Evolutionary conservation across 768 basidiomycete species (phyloP), one percentile per base, ranked within the genome.

Genomic region (Tulasnella sp.): DNA sequence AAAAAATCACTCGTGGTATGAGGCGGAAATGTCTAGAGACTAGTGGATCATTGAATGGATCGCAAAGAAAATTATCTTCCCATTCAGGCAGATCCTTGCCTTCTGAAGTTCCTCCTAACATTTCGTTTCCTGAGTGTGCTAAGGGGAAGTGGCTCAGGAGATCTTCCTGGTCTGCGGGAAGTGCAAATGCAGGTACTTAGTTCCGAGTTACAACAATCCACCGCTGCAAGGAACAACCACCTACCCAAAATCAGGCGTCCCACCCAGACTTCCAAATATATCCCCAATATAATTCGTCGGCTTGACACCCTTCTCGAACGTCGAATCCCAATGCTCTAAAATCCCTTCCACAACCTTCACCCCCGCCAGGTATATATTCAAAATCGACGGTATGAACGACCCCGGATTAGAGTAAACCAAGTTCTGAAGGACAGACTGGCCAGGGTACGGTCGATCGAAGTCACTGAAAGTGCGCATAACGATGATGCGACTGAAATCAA

Each of bases 401-500:
- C 68, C 68, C 23, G 68, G 63, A 34, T 64, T 52, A 5, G 68
- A 69, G 38, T 66, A 53, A 61, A 74, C 70, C 15, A 73, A 63
- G 50, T 68, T 68, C 29, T 68, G 66, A 29, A 68, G 63, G 3
- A 60, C 68, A 27, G 38, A 41, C 62, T 68, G 47, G 21, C 67
- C 65, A 0, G 62, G 43, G 52, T 51, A 48, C 23, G 65, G 68
- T 26, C 70, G 63, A 64, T 73, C 72, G 53, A 73, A 73, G 66
- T 73, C 70, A 29, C 69, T 71, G 43, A 63, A 71, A 21, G 73
- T 71, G 29, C 75, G 69, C 70, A 76, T 71, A 55, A 73, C 60
- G 61, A 75, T 68, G 54, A 72, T 58, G 51, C 76, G 70, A 3
- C 65, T 48, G 67, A 73, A 75, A 66, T 76, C 74, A 59, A 72